These are phyloP conservation scores for Candida tibetensis DNA, from an alignment of 805 yeast genomes.

Conservation along the genomic window DNA sequence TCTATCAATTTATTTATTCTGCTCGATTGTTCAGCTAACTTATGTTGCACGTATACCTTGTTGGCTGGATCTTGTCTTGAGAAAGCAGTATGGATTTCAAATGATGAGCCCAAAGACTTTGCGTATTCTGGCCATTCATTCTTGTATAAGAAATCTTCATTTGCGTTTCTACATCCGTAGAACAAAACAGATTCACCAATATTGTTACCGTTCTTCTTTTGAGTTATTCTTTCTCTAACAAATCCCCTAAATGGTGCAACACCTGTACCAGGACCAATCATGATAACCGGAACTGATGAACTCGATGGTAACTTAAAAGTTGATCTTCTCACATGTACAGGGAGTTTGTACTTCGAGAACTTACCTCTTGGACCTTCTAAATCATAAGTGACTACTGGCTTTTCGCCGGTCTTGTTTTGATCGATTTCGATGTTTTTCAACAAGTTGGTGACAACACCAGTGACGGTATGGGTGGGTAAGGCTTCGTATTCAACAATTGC, in stretches of 20 bases:
- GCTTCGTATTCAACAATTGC: constrained; percentile 82
- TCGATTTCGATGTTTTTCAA: constrained; percentile 65
- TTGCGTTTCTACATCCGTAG: constrained; percentile 81
- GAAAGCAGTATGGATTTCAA: constrained; percentile 79
- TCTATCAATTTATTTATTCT: constrained; percentile 53
- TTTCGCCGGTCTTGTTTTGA: constrained; percentile 43
- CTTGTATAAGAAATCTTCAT: constrained; percentile 78
- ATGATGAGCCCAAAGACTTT: constrained; percentile 54
- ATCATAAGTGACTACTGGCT: constrained; percentile 59
- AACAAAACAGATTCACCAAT: constrained; percentile 76
- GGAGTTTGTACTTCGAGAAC: constrained; percentile 58
- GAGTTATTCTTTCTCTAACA: constrained; percentile 76
- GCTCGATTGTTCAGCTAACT: constrained; percentile 51
- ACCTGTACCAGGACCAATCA: constrained; percentile 99
- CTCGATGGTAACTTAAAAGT: constrained; percentile 90
- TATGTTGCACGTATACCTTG: constrained; percentile 84
- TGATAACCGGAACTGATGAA: constrained; percentile 76
- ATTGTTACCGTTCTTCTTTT: constrained; percentile 30
- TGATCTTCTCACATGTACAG: constrained; percentile 92
- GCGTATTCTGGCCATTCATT: constrained; percentile 87
- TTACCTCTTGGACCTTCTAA: constrained; percentile 78
- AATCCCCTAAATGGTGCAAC: constrained; percentile 98
- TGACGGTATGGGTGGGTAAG: constrained; percentile 33
- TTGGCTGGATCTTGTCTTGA: constrained; percentile 63
- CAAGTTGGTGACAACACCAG: constrained; percentile 91